Percentiles rank a stretch among this genome's conserved stretches.
Conservation (phyloP, 805 yeast genomes). For the Sugiyamaella mastotermitis region DNA sequence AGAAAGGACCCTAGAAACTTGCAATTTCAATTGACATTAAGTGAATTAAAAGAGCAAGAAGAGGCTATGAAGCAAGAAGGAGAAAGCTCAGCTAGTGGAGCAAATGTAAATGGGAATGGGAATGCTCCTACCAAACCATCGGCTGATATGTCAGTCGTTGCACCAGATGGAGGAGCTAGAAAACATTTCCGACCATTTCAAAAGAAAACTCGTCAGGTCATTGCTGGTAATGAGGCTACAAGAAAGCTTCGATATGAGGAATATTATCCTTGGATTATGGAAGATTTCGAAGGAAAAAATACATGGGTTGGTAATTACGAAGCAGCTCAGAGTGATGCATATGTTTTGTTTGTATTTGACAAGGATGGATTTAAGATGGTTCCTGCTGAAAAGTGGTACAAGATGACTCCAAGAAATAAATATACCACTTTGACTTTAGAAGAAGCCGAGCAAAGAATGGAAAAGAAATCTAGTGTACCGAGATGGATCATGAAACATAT, state of each 20-base stretch:
- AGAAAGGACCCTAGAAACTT: slow-evolving; percentile 89
- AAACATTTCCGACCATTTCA: slow-evolving; percentile 54
- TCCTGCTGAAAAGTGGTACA: slow-evolving; percentile 91
- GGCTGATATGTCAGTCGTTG: slow-evolving; percentile 49
- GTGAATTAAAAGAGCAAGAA: slow-evolving; percentile 28
- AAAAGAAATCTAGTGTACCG: slow-evolving; percentile 67
- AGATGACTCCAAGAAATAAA: slow-evolving; percentile 87
- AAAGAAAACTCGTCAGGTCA: slow-evolving; percentile 80
- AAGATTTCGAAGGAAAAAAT: slow-evolving; percentile 89
- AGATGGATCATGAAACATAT: slow-evolving; percentile 95
- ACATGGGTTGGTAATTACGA: slow-evolving; percentile 96
- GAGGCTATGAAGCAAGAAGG: slow-evolving; percentile 3
- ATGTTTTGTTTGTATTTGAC: slow-evolving; percentile 79
- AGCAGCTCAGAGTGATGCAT: slow-evolving; percentile 83
- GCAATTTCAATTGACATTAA: slow-evolving; percentile 71
- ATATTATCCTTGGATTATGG: slow-evolving; percentile 96
- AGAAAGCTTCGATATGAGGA: slow-evolving; percentile 88
- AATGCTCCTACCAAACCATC: slow-evolving; percentile 23
- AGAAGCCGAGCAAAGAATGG: slow-evolving; percentile 95
- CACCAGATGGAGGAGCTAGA: slow-evolving; percentile 89
- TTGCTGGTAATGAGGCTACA: slow-evolving; percentile 73
- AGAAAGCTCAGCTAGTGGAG: slow-evolving; percentile 3
- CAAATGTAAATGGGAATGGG: not conserved
- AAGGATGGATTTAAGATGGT: slow-evolving; percentile 86
- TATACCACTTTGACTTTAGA: slow-evolving; percentile 91